Percentiles rank a stretch among this genome's conserved stretches.
Evolutionary conservation across 2,329 filamentous ascomycete genomes (phyloP).

Genomic region (Claviceps sp.): DNA sequence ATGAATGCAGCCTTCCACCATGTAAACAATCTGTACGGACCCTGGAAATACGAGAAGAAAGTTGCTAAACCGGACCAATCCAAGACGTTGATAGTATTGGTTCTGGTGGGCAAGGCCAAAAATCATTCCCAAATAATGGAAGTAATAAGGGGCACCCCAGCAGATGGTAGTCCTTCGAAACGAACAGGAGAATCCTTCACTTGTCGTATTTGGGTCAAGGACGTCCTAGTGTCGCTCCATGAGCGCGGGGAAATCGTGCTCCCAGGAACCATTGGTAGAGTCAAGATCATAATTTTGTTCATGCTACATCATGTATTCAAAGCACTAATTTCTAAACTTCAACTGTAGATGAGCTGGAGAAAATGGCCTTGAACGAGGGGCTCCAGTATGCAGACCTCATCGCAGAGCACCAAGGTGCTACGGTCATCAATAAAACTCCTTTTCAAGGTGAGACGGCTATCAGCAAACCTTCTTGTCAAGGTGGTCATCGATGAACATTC

Average conservation of each 20-base stretch:
- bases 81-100: not conserved
- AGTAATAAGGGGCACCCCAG: not conserved
- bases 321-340: too few species aligned
- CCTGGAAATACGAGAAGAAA: not conserved
- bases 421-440: too few species aligned
- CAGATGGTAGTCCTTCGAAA: not conserved
- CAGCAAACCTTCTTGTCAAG: too few species aligned
- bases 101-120: not conserved
- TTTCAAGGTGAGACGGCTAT: too few species aligned
- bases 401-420: too few species aligned
- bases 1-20: not conserved
- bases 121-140: not conserved
- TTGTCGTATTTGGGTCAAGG: not conserved
- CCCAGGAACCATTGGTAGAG: not conserved
- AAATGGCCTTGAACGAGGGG: too few species aligned
- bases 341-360: too few species aligned
- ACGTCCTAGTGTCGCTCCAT: not conserved
- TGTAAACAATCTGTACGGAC: not conserved
- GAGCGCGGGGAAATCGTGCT: not conserved
- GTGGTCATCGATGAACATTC: too few species aligned
- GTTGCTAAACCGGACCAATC: not conserved
- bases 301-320: too few species aligned
- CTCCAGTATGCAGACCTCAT: too few species aligned
- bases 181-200: not conserved
- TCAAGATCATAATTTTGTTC: too few species aligned